Evolutionary conservation across 23 red algal genomes (phyloP).

Genomic region (Gracilaria gracilis): DNA sequence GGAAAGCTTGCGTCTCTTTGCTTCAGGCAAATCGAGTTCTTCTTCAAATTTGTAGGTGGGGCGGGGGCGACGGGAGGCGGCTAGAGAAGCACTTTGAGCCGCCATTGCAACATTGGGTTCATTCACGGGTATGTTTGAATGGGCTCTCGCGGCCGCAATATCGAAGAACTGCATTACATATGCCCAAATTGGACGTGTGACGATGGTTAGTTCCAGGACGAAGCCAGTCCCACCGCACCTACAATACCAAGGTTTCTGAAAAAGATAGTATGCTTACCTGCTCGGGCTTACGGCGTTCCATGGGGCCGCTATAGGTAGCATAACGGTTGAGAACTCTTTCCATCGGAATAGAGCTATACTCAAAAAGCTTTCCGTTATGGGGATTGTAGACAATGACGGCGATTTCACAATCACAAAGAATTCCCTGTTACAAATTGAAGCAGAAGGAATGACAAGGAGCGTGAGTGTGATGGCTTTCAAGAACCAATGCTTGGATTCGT

Average conservation of each 20-base stretch:
- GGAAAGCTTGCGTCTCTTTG: conserved; percentile 11
- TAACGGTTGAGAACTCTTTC: conserved; percentile 65
- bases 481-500: background rate
- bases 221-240: too few relatives aligned
- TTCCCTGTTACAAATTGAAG: conserved; percentile 24
- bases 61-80: conserved; percentile 36
- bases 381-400: conserved; percentile 89
- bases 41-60: conserved; percentile 62
- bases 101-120: conserved; percentile 63
- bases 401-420: conserved; percentile 93
- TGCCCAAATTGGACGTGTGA: background rate
- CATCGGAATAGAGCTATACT: conserved; percentile 72
- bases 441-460: background rate
- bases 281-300: conserved; percentile 57
- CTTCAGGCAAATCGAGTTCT: background rate
- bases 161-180: conserved; percentile 44
- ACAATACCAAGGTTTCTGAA: background rate
- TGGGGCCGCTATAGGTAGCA: conserved; percentile 65
- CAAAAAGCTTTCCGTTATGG: conserved; percentile 92
- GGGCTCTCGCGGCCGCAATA: conserved; percentile 44
- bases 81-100: conserved; percentile 45
- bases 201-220: too few relatives aligned
- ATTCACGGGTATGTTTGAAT: conserved; percentile 64
- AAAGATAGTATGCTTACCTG: conserved; percentile 31
- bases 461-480: background rate